Evolutionary conservation across 345 rosid species (phyloP).

Genomic region (Arabis alpina): DNA sequence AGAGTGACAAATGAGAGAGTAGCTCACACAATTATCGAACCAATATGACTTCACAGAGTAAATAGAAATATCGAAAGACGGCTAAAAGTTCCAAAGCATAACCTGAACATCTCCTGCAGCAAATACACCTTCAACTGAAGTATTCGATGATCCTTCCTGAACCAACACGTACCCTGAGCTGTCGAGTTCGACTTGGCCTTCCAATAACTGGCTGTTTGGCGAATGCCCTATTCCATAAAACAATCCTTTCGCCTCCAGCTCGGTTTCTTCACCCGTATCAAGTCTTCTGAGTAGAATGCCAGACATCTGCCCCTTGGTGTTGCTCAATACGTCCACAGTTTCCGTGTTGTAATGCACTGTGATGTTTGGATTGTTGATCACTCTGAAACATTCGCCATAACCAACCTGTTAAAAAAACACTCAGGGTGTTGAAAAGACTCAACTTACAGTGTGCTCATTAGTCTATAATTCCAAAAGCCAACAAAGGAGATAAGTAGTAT

Average conservation of each 20-base stretch:
- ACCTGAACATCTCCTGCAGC: constrained; percentile 99
- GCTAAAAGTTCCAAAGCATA: constrained; percentile 31
- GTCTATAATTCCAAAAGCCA: constrained; percentile 53
- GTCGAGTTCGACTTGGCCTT: constrained; percentile 95
- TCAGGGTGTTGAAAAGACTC: constrained; percentile 98
- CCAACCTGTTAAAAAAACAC: constrained; percentile 99
- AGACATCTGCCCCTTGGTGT: constrained; percentile 92
- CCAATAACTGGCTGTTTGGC: constrained; percentile 84
- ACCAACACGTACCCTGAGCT: constrained; percentile 79
- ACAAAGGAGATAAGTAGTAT: constrained; percentile 30
- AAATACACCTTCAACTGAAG: constrained; percentile 91
- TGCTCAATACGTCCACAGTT: constrained; percentile 81
- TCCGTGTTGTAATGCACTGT: constrained; percentile 93
- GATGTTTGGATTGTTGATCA: constrained; percentile 92
- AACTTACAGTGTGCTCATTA: constrained; percentile 69
- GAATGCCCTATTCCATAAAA: constrained; percentile 99
- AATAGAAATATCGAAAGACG: neutral
- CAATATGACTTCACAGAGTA: constrained; percentile 28
- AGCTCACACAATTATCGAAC: constrained; percentile 29
- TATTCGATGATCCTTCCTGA: constrained; percentile 74
- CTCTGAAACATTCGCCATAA: constrained; percentile 99
- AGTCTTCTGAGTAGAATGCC: constrained; percentile 72
- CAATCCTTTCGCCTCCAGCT: constrained; percentile 93
- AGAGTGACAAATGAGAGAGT: constrained; percentile 32
- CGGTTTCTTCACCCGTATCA: constrained; percentile 81